These are phyloP conservation scores for Blumeria hordei DNA, from an alignment of 2,329 filamentous ascomycete genomes.

Conservation along the genomic window DNA sequence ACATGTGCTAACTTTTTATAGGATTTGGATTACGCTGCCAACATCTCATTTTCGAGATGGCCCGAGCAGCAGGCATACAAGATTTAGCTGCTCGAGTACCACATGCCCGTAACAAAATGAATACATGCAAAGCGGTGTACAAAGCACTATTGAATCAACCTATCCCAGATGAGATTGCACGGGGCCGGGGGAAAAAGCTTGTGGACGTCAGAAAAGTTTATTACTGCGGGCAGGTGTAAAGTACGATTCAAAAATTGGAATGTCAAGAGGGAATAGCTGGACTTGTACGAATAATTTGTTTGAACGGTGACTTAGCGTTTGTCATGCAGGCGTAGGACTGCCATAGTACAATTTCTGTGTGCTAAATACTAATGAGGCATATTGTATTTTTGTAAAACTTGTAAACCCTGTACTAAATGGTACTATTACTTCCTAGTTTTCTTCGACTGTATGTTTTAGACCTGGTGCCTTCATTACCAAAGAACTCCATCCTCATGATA, in stretches of 20 bases:
- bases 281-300: no score
- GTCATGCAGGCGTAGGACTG: no score
- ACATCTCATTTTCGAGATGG: conserved; percentile 83
- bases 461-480: no score
- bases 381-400: no score
- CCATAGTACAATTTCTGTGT: no score
- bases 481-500: no score
- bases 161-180: conserved; percentile 72
- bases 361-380: no score
- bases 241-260: neutral
- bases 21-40: conserved; percentile 88
- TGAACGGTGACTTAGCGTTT: no score
- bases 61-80: conserved; percentile 60
- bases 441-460: no score
- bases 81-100: conserved; percentile 68
- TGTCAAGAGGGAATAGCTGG: no score
- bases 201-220: conserved; percentile 95
- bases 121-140: conserved; percentile 80
- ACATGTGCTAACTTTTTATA: conserved; percentile 17
- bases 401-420: no score
- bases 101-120: conserved; percentile 86
- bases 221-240: conserved; percentile 41
- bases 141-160: conserved; percentile 62
- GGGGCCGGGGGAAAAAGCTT: conserved; percentile 77
- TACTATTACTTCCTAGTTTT: no score